Percentiles rank a stretch among this genome's conserved stretches.
These are phyloP conservation scores for Chalciporus sphaerocephalus DNA, from an alignment of 768 basidiomycete genomes.

Conservation along the genomic window DNA sequence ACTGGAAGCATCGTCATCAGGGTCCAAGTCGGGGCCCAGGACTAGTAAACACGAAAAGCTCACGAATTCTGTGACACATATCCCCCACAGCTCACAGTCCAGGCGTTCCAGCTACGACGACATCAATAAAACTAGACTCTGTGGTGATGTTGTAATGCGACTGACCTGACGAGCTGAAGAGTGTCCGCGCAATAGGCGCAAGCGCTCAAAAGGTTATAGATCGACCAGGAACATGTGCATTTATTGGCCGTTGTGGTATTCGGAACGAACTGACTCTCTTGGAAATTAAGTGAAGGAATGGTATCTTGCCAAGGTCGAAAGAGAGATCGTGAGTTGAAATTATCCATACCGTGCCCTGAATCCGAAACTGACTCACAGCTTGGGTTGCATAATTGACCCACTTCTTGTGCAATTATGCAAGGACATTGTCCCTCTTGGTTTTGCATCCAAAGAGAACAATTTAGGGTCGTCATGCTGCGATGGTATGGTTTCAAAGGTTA, in stretches of 20 bases:
- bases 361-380: constrained; percentile 9
- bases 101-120: constrained; percentile 19
- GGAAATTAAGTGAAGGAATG: constrained; percentile 12
- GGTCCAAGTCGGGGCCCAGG: not conserved
- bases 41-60: not conserved
- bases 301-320: constrained; percentile 6
- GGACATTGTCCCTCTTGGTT: constrained; percentile 11
- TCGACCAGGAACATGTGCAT: constrained; percentile 30
- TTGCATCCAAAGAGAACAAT: constrained; percentile 11
- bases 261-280: constrained; percentile 20
- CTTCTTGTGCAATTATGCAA: constrained; percentile 14
- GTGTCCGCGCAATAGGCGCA: constrained; percentile 19
- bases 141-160: not conserved
- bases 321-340: not conserved
- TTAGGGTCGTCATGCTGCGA: constrained; percentile 9
- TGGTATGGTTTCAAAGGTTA: not conserved
- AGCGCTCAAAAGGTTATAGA: constrained; percentile 29
- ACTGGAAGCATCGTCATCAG: constrained; percentile 7
- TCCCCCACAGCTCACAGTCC: constrained; percentile 15
- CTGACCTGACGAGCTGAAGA: constrained; percentile 14
- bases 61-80: constrained; percentile 19
- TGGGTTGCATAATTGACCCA: constrained; percentile 18
- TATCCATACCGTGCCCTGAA: too few relatives aligned
- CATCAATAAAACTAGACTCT: constrained; percentile 1
- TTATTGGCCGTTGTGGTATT: constrained; percentile 9